phyloP scores from a whole-genome alignment of 495 filamentous ascomycete genomes.

The Cercophora newfieldiana region DNA sequence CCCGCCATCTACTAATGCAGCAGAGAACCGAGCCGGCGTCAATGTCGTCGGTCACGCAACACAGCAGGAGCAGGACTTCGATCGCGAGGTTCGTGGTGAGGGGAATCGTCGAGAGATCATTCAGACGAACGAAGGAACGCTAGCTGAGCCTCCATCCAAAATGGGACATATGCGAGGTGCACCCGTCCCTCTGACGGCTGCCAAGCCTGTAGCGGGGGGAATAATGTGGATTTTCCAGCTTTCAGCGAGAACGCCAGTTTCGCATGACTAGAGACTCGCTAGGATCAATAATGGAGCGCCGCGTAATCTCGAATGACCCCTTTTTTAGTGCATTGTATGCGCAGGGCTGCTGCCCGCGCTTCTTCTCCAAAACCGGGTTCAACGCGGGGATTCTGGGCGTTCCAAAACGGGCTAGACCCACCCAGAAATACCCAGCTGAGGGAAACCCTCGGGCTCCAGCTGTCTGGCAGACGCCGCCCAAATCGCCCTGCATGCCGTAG shows the following conservation, averaged over 20 bases:
- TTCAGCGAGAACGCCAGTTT: background rate
- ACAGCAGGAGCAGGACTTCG: background rate
- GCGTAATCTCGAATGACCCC: conserved; percentile 10
- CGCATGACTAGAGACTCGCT: background rate
- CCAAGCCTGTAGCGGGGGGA: background rate
- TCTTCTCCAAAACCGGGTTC: conserved; percentile 9
- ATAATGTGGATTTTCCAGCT: background rate
- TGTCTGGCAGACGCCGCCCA: background rate
- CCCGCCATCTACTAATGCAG: conserved; percentile 4
- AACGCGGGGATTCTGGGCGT: background rate
- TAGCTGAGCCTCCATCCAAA: background rate
- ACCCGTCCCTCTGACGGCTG: background rate
- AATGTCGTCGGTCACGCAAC: background rate
- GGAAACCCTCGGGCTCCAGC: background rate
- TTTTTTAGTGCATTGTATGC: conserved; percentile 7
- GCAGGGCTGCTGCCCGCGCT: background rate
- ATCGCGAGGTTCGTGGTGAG: background rate
- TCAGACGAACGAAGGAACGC: background rate
- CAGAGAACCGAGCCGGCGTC: background rate
- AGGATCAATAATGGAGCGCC: conserved; percentile 5
- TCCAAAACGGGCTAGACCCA: background rate
- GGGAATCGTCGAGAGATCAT: background rate
- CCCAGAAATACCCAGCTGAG: background rate
- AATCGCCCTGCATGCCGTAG: background rate
- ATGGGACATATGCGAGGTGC: background rate